phyloP scores from a whole-genome alignment of 2,329 filamentous ascomycete genomes.

The Lasiodiplodia hormozganensis region DNA sequence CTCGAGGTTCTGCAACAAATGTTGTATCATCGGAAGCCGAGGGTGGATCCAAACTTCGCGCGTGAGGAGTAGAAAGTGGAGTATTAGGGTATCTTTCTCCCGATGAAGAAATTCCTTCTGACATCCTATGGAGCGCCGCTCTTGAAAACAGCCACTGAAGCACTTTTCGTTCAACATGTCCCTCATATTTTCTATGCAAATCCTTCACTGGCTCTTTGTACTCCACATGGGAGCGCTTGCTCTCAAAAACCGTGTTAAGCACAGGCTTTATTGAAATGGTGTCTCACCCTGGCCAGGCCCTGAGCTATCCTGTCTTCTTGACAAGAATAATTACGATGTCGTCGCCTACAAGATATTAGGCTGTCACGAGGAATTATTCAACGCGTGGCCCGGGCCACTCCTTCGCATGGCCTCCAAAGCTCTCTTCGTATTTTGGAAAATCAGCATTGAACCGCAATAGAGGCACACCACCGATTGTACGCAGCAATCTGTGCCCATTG shows the following conservation, averaged over 20 bases:
- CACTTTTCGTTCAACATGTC: neutral
- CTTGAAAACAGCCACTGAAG: neutral
- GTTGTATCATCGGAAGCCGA: neutral
- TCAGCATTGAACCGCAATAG: too few relatives aligned
- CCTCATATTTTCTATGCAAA: neutral
- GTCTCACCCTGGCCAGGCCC: too few relatives aligned
- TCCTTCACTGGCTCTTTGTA: neutral
- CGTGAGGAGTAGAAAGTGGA: neutral
- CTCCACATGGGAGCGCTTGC: neutral
- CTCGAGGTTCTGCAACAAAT: neutral
- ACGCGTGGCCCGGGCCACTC: too few relatives aligned
- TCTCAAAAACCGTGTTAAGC: neutral
- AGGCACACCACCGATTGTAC: neutral
- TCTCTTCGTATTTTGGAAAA: too few relatives aligned
- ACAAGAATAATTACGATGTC: too few relatives aligned
- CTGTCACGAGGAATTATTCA: too few relatives aligned
- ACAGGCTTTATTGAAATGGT: neutral
- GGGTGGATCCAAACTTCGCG: neutral
- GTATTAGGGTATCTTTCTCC: neutral
- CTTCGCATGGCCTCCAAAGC: too few relatives aligned
- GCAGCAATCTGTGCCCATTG: neutral
- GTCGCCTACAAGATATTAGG: too few relatives aligned
- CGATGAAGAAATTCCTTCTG: too few relatives aligned
- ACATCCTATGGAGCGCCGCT: too few relatives aligned
- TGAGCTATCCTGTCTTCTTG: too few relatives aligned